Evolutionary conservation across 495 filamentous ascomycete genomes (phyloP), one percentile per base, ranked within the genome.

Genomic region (Geoglossum glabrum): DNA sequence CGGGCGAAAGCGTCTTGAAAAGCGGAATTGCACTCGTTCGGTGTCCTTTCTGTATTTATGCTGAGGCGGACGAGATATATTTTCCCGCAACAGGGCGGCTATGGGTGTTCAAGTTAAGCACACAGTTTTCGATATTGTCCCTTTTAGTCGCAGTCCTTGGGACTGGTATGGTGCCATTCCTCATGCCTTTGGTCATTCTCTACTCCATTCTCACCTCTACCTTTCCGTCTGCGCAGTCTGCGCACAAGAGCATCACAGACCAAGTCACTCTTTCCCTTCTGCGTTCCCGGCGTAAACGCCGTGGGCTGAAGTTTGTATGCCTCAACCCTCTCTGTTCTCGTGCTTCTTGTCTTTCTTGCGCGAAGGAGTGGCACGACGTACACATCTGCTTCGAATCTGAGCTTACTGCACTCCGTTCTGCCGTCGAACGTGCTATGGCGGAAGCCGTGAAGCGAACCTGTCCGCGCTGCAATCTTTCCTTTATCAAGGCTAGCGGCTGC

Each of bases 381-480:
- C 83, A 87, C 61, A 70, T 73, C 55, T 86, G 83, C 67, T 79
- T 79, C 65, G 77, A 81, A 56, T 77, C 78, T 3, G 71, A 81
- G 28, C 69, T 70, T 0, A 76, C 85, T 21, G 82, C 88, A 19
- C 78, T 95, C 31, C 84, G 90, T 28, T 86, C 85, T 5, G 84
- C 89, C 59, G 81, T 96, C 57, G 92, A 96, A 69, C 80, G 83
- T 56, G 90, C 90, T 23, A 88, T 90, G 72, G 90, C 89, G 40
- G 81, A 88, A 55, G 92, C 92, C 15, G 80, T 98, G 61, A 98
- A 98, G 69, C 86, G 92, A 43, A 95, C 90, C 19, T 98, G 92
- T 67, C 92, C 92, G 10, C 76, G 79, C 56, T 98, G 92, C 72
- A 79, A 84, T 59, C 81, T 88, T 26, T 86, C 84, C 17, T 96